Conservation (phyloP, 1,284 basidiomycete genomes). For the Phlebopus sp. region DNA sequence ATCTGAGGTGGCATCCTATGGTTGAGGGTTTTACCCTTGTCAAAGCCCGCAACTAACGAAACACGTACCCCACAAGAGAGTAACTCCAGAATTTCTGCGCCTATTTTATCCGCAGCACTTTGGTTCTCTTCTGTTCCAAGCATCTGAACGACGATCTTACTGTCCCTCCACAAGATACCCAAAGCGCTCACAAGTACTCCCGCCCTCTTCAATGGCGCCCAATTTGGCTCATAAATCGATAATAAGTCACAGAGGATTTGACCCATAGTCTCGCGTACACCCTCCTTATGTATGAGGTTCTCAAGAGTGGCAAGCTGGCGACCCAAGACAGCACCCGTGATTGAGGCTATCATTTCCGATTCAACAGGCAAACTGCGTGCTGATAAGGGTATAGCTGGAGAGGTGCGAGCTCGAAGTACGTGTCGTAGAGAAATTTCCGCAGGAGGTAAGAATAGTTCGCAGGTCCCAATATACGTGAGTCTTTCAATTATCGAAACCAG, state of each 20-base stretch:
- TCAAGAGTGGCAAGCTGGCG: conserved; percentile 57
- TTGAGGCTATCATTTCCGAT: conserved; percentile 16
- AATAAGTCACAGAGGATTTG: conserved; percentile 49
- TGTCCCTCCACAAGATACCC: conserved; percentile 50
- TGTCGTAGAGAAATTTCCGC: conserved; percentile 33
- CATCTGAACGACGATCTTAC: conserved; percentile 16
- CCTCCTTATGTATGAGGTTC: conserved; percentile 53
- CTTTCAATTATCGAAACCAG: conserved; percentile 59
- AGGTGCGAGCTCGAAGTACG: background rate
- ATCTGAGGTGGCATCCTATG: conserved; percentile 44
- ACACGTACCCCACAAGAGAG: conserved; percentile 41
- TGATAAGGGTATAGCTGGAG: background rate
- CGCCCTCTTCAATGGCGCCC: conserved; percentile 53
- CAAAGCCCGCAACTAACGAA: no score
- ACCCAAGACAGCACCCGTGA: conserved; percentile 57
- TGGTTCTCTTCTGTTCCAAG: conserved; percentile 21
- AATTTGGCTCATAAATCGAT: conserved; percentile 43
- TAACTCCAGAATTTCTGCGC: conserved; percentile 41
- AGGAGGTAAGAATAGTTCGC: conserved; percentile 56
- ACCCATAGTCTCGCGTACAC: conserved; percentile 39
- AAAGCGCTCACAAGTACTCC: conserved; percentile 51
- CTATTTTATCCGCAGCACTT: conserved; percentile 34
- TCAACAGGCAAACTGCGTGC: conserved; percentile 13
- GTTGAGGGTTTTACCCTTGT: background rate
- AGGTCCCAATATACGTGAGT: conserved; percentile 60